Evolutionary conservation across 2,329 filamentous ascomycete species (phyloP).

Genomic region (Neonectria faginata): DNA sequence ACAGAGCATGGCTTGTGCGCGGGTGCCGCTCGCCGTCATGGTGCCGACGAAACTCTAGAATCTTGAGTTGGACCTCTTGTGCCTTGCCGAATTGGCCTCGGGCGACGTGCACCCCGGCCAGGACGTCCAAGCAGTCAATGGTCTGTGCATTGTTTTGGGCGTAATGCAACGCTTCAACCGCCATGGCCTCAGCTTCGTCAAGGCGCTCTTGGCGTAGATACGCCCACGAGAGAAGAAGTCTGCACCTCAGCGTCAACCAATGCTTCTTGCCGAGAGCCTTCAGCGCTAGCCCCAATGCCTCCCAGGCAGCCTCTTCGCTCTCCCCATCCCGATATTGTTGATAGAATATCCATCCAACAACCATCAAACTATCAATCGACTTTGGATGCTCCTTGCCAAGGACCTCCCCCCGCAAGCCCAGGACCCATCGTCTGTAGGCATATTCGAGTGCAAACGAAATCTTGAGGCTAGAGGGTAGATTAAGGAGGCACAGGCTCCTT

Average conservation of each 20-base stretch:
- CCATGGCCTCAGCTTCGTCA: background rate
- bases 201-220: background rate
- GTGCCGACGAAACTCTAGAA: background rate
- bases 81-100: background rate
- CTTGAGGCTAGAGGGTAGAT: background rate
- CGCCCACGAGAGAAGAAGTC: background rate
- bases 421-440: background rate
- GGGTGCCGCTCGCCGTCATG: background rate
- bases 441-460: background rate
- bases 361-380: constrained; percentile 3
- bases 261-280: background rate
- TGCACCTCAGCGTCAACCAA: background rate
- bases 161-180: background rate
- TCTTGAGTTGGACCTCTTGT: background rate
- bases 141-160: too few species aligned
- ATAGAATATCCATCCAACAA: background rate
- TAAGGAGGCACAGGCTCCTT: constrained; percentile 7
- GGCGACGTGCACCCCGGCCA: background rate
- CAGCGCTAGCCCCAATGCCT: background rate
- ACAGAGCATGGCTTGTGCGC: accelerated
- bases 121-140: background rate
- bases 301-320: background rate
- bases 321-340: background rate
- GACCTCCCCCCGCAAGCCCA: background rate
- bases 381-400: constrained; percentile 21